Evolutionary conservation across 352 stramenopile genomes (phyloP).

Genomic region (Phytophthora pini): DNA sequence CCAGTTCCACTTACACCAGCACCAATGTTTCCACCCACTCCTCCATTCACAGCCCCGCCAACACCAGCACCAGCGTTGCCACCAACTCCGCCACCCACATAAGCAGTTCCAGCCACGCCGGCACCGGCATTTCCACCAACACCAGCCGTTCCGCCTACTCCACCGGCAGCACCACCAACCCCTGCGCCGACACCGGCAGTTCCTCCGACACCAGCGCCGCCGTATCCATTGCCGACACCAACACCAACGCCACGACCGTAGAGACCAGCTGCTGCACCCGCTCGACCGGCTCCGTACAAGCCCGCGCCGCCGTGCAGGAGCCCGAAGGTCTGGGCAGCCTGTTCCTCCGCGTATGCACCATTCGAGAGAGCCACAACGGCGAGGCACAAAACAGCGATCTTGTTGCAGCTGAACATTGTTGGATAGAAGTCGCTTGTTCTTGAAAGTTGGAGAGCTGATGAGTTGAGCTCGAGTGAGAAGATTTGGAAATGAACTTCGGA

Average conservation of each 20-base stretch:
- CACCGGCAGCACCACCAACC: not conserved
- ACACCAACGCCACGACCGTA: not conserved
- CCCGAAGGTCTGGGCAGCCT: slow-evolving; percentile 25
- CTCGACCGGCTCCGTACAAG: slow-evolving; percentile 1
- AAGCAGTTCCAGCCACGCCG: not conserved
- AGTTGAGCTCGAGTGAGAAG: slow-evolving; percentile 11
- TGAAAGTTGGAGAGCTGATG: not conserved
- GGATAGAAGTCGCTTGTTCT: slow-evolving; percentile 1
- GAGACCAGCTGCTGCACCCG: not conserved
- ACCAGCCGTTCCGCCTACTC: not conserved
- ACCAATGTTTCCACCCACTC: not conserved
- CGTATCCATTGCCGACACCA: slow-evolving; percentile 1
- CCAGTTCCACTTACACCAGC: not conserved
- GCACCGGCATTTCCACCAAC: not conserved
- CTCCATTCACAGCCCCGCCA: too few species aligned
- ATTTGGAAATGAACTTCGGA: slow-evolving; percentile 14
- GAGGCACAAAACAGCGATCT: slow-evolving; percentile 23
- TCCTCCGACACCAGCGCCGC: not conserved
- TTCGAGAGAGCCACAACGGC: slow-evolving; percentile 7
- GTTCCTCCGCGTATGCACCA: slow-evolving; percentile 3
- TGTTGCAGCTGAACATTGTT: slow-evolving; percentile 19
- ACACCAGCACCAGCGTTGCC: not conserved
- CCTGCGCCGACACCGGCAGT: not conserved
- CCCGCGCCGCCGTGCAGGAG: not conserved
- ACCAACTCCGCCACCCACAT: not conserved